phyloP scores from a whole-genome alignment of 129 eudicot species.

The Chrysanthemum makinoi region DNA sequence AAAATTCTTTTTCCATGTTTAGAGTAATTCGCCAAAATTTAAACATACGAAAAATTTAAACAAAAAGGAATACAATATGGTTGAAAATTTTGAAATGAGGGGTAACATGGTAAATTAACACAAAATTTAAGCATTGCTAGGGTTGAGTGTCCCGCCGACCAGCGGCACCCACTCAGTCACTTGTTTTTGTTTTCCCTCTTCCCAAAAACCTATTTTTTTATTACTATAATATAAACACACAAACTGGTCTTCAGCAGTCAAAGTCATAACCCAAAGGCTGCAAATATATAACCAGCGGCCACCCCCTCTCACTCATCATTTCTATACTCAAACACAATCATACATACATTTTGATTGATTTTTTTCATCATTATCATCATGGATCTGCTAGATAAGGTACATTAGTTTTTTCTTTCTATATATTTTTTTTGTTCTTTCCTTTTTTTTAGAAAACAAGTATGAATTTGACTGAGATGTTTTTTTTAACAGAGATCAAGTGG shows the following conservation, averaged over 20 bases:
- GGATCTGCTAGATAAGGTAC: slow-evolving; percentile 49
- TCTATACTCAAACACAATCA: background rate
- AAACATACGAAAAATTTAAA: background rate
- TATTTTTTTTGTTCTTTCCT: background rate
- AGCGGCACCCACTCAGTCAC: slow-evolving; percentile 17
- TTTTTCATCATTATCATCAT: slow-evolving; percentile 20
- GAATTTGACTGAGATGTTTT: background rate
- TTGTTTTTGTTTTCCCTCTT: slow-evolving; percentile 6
- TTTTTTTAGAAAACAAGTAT: background rate
- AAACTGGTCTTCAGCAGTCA: slow-evolving; percentile 13
- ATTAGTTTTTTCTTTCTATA: background rate
- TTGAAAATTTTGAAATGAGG: slow-evolving; percentile 10
- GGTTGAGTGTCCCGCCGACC: slow-evolving; percentile 54
- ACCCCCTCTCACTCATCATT: background rate
- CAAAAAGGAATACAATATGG: too few species aligned
- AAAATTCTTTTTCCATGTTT: too few species aligned
- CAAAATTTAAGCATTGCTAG: slow-evolving; percentile 33
- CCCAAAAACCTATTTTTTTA: slow-evolving; percentile 5
- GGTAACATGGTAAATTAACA: slow-evolving; percentile 34
- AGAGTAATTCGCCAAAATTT: background rate
- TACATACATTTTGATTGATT: slow-evolving; percentile 10
- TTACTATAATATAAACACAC: background rate
- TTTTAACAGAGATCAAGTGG: slow-evolving; percentile 32
- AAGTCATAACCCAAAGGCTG: slow-evolving; percentile 31
- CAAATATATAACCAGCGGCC: slow-evolving; percentile 30